Evolutionary conservation across 2,329 filamentous ascomycete genomes (phyloP), one percentile per base, ranked within the genome.

Genomic region (Xylariales sp.): DNA sequence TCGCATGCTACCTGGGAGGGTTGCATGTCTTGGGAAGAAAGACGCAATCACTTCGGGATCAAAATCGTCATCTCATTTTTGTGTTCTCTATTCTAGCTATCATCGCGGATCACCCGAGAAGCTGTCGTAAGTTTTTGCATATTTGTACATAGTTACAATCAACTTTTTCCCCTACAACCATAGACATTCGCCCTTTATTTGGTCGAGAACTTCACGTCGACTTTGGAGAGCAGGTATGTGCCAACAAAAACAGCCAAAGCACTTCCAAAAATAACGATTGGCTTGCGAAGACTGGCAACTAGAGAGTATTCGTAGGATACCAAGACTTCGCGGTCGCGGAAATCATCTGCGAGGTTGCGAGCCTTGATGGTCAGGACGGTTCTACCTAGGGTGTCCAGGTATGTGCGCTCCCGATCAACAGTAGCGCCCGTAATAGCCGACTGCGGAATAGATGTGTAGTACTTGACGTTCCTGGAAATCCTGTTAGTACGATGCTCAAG

Each of bases 351-450:
- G 37, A 97, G 69, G 60, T 96, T 97, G 51, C 81, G 74, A 6
- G 88, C 87, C 44, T 83, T 85, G 54, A 98, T 73, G 35, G 76
- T 83, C 43, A 98, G 72, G 0, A 83, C 77, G 1, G 91, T 94
- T 46, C 93, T 86, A 44, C 93, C 93, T 21, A 91, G 54, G 0
- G 93, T 97, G 63, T 98, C 93, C 67, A 98, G 85, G 65, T 89
- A 98, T 0, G 90, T 96, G 62, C 82, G 83, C 66, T 93, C 79
- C n/a, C 83, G 65, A 46, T 74, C 77, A 14, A 80, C 59, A 2
- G 61, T 60, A 18, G 78, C 75, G 33, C 74, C 70, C 33, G 79
- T 69, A 40, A 93, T 70, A 27, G 75, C 69, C 5, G 70, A 69
- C 15, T 64, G 60, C 1, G 90, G 89, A 21, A 95, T 71, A 5